Evolutionary conservation across 768 basidiomycete genomes (phyloP), one percentile per base, ranked within the genome.

Genomic region (Hirschioporus abietinus): DNA sequence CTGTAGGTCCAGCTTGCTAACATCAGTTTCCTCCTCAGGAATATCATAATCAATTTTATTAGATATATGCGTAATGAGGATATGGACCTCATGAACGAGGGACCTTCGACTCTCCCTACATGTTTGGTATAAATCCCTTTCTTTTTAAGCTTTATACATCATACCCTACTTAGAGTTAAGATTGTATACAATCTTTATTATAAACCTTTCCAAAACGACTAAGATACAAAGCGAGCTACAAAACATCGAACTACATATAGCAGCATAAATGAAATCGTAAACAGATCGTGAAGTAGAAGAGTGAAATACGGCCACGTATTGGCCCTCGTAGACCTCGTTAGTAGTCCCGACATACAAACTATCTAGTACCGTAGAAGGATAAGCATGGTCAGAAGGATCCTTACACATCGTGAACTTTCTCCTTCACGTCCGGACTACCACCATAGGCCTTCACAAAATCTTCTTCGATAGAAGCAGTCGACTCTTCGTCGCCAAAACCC

Each of bases 401-500:
- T 52, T 52, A 52, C 42, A 52, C 42, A 15, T 52, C 42, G 15
- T 12, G 20, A 20, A 52, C 42, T 52, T 52, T 52, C 42, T 52
- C 42, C 42, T 52, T 52, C 42, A 52, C 42, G 42, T 52, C 42
- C 42, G 42, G 42, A 52, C 35, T 15, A 15, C 42, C 42, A 15
- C 42, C 42, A 20, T 52, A 52, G 42, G 42, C 42, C 42, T 52
- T 52, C 42, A 52, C 42, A 20, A 10, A 52, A 52, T 72, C 70
- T 18, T 63, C 57, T 62, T 36, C 35, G 70, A 68, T 1, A 63
- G 66, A 61, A 69, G 57, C 27, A 70, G 70, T 74, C 30, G 72
- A 64, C 62, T 64, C 70, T 57, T 74, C 69, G 12, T 68, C 72
- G 26, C 86, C 76, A 1, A 24, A 3, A 65, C 92, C 93, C 90